phyloP scores from a whole-genome alignment of 345 rosid species.

The Populus simonii region DNA sequence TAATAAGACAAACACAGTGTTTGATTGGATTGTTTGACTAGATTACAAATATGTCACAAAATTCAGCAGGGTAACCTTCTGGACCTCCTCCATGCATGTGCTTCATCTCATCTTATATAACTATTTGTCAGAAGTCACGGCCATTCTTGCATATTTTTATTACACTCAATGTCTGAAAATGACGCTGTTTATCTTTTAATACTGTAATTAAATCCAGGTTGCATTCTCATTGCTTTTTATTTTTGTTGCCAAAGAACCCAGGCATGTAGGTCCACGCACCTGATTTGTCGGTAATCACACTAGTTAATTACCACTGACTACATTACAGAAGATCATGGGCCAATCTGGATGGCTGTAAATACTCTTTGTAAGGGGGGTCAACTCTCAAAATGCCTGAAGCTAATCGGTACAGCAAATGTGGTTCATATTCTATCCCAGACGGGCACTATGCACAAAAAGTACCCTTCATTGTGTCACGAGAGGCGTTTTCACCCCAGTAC shows the following conservation, averaged over 20 bases:
- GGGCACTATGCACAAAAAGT: too few species aligned
- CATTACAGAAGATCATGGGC: not conserved
- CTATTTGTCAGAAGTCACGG: not conserved
- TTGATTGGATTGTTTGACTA: not conserved
- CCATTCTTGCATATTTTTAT: not conserved
- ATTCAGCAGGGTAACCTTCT: not conserved
- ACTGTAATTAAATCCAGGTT: not conserved
- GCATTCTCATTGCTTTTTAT: not conserved
- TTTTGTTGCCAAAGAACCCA: not conserved
- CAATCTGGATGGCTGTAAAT: too few species aligned
- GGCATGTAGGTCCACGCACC: not conserved
- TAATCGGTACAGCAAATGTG: too few species aligned
- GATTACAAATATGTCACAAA: not conserved
- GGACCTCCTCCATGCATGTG: not conserved
- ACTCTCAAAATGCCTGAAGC: too few species aligned
- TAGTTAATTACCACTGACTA: not conserved
- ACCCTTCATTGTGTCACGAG: too few species aligned
- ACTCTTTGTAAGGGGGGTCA: too few species aligned
- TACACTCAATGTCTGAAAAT: not conserved
- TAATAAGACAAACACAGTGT: not conserved
- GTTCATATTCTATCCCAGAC: too few species aligned
- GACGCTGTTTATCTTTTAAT: not conserved
- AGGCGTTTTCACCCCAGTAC: too few species aligned
- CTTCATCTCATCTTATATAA: not conserved
- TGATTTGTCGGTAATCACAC: not conserved